phyloP scores from a whole-genome alignment of 2,329 filamentous ascomycete genomes.

The Aspergillus sp. region DNA sequence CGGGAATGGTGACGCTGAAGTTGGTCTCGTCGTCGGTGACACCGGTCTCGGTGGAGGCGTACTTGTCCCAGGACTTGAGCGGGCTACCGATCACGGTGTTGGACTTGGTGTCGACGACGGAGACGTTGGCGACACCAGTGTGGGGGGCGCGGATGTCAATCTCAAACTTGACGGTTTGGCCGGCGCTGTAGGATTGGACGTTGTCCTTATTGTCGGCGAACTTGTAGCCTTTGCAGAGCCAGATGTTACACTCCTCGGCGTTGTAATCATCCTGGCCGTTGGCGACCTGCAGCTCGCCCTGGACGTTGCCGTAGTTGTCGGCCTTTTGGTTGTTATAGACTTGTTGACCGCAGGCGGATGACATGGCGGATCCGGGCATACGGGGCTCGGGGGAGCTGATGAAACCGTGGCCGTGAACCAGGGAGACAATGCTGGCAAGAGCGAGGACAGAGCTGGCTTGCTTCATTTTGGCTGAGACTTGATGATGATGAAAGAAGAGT shows the following conservation, averaged over 20 bases:
- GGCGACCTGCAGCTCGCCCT: conserved; percentile 48
- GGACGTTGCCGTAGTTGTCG: conserved; percentile 53
- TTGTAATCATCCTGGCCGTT: conserved; percentile 44
- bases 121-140: conserved; percentile 44
- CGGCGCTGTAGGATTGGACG: conserved; percentile 46
- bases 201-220: conserved; percentile 50
- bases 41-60: conserved; percentile 24
- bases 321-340: conserved; percentile 47
- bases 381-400: conserved; percentile 45
- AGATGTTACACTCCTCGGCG: conserved; percentile 44
- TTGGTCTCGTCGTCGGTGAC: conserved; percentile 20
- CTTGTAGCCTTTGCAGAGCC: conserved; percentile 54
- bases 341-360: conserved; percentile 48
- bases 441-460: conserved; percentile 35
- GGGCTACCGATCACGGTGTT: conserved; percentile 34
- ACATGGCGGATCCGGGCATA: conserved; percentile 46
- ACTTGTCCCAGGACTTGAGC: conserved; percentile 25
- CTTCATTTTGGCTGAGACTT: conserved; percentile 33
- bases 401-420: conserved; percentile 49
- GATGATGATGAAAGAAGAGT: not conserved
- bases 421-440: conserved; percentile 39
- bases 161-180: conserved; percentile 38
- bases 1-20: conserved; percentile 28
- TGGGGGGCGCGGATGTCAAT: conserved; percentile 44
- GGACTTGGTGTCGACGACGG: conserved; percentile 41